A percentile compares a stretch with the other conserved stretches of the same genome.
Evolutionary conservation across 2,329 filamentous ascomycete species (phyloP).

Genomic region (Colletotrichum echinochloae): DNA sequence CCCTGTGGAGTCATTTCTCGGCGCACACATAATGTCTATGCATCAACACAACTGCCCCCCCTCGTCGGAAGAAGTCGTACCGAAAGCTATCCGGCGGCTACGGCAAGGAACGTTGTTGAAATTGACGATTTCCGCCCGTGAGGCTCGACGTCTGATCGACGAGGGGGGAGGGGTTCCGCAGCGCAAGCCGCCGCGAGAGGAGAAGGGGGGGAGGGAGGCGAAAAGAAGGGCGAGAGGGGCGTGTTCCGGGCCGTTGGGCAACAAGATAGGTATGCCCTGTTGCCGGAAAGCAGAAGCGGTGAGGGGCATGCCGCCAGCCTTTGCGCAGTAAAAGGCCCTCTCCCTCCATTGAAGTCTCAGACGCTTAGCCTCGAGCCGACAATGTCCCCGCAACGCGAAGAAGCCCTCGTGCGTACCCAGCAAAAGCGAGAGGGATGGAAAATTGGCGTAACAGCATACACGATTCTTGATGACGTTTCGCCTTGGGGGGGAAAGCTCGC

Average conservation of each 20-base stretch:
- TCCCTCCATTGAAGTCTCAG: conserved; percentile 1
- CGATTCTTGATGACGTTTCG: neutral
- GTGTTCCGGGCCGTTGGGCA: conserved; percentile 27
- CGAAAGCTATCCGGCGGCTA: neutral
- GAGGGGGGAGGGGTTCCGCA: conserved; percentile 25
- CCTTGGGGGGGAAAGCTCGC: neutral
- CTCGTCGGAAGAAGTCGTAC: conserved; percentile 9
- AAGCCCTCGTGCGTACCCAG: neutral
- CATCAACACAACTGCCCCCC: conserved; percentile 8
- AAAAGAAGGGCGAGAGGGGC: conserved; percentile 5
- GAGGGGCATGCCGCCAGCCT: conserved; percentile 21
- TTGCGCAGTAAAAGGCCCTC: neutral
- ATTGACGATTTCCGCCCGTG: conserved; percentile 27
- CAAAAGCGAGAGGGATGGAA: neutral
- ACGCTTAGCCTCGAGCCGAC: conserved; percentile 18
- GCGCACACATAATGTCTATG: conserved; percentile 30
- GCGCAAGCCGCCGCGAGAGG: conserved; percentile 7
- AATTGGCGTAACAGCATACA: conserved; percentile 18
- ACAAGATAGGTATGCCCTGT: neutral
- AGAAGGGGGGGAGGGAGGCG: no score
- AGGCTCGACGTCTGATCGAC: conserved; percentile 34
- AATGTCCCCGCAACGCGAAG: conserved; percentile 4
- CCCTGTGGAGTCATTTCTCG: conserved; percentile 37
- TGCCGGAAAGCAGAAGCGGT: conserved; percentile 6
- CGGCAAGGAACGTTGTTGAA: conserved; percentile 30